Evolutionary conservation across 352 stramenopile species (phyloP).

Genomic region (Nothophytophthora sp.): DNA sequence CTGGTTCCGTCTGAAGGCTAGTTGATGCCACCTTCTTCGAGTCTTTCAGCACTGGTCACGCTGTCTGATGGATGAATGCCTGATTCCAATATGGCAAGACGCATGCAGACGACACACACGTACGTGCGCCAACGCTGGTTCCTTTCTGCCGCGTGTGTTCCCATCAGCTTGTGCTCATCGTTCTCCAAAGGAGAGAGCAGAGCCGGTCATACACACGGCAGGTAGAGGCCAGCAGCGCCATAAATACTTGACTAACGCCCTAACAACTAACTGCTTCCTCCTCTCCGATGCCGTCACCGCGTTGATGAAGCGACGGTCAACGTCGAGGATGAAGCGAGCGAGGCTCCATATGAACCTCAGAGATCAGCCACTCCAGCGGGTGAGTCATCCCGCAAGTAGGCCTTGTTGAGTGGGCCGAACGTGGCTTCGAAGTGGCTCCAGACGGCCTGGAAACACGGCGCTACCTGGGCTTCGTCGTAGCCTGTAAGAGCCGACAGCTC

Average conservation of each 20-base stretch:
- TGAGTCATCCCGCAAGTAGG: constrained; percentile 63
- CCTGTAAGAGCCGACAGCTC: constrained; percentile 80
- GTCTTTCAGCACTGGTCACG: too few relatives aligned
- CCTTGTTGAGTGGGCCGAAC: constrained; percentile 77
- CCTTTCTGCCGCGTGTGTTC: neutral
- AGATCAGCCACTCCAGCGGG: constrained; percentile 68
- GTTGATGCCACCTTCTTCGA: neutral
- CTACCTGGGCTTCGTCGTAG: constrained; percentile 79
- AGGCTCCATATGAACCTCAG: constrained; percentile 12
- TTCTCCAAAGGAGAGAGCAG: constrained; percentile 19
- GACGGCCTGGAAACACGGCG: constrained; percentile 83
- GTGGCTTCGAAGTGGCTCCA: constrained; percentile 80
- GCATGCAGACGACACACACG: constrained; percentile 28
- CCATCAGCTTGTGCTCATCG: constrained; percentile 15
- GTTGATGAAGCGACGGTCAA: constrained; percentile 10
- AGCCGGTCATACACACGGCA: too few relatives aligned
- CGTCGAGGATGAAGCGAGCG: constrained; percentile 5
- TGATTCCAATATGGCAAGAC: constrained; percentile 25
- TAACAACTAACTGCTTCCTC: constrained; percentile 36
- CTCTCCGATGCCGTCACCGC: constrained; percentile 2
- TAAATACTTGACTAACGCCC: constrained; percentile 54
- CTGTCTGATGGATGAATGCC: too few relatives aligned
- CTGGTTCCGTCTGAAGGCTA: too few relatives aligned
- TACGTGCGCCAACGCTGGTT: constrained; percentile 20
- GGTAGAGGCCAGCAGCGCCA: constrained; percentile 23